Evolutionary conservation across 441 rosid species (phyloP).

Genomic region (Kokia cookei): DNA sequence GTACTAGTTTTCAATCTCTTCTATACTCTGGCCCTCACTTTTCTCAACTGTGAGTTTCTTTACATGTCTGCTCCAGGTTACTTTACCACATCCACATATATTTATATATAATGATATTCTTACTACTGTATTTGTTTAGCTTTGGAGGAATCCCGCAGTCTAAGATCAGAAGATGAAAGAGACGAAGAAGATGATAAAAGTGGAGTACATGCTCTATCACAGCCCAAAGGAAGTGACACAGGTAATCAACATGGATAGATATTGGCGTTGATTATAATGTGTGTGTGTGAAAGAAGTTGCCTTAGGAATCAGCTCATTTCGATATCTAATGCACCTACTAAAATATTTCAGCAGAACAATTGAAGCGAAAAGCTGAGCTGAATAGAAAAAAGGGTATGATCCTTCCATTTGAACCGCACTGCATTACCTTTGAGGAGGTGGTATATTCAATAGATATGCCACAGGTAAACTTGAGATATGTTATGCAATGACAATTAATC

Average conservation of each 20-base stretch:
- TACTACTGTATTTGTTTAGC: slow-evolving; percentile 7
- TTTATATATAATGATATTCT: neutral
- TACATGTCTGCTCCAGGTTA: neutral
- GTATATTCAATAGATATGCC: slow-evolving; percentile 45
- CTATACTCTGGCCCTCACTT: slow-evolving; percentile 30
- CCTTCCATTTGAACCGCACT: slow-evolving; percentile 45
- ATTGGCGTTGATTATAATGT: neutral
- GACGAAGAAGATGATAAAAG: neutral
- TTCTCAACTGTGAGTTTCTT: slow-evolving; percentile 36
- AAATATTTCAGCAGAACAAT: neutral
- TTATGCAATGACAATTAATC: neutral
- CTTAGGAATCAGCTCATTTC: neutral
- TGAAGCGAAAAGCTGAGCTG: neutral
- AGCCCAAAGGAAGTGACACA: neutral
- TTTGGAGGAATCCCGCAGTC: slow-evolving; percentile 7
- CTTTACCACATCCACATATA: neutral
- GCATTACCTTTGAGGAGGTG: slow-evolving; percentile 40
- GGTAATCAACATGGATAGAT: neutral
- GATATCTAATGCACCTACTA: neutral
- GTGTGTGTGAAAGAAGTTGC: neutral
- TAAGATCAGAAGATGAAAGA: neutral
- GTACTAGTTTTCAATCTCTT: slow-evolving; percentile 24
- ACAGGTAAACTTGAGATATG: slow-evolving; percentile 17
- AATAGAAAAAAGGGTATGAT: slow-evolving; percentile 30
- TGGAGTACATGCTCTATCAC: neutral